These are phyloP conservation scores for Ophiostoma perfectum DNA, from an alignment of 2,329 filamentous ascomycete species.

Conservation along the genomic window DNA sequence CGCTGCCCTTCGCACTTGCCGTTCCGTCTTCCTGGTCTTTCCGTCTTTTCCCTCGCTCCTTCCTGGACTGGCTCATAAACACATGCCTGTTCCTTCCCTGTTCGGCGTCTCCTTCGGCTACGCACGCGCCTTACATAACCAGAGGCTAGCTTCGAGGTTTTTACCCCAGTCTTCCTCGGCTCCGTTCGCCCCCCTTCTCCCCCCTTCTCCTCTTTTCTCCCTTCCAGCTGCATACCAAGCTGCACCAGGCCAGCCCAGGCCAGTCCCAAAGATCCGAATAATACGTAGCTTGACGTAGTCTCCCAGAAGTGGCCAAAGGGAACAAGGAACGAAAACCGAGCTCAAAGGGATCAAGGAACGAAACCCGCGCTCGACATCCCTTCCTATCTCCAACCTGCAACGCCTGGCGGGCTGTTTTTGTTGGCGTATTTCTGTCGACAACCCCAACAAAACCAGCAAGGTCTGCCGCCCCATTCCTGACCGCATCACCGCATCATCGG, in stretches of 20 bases:
- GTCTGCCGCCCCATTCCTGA: neutral
- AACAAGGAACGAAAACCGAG: neutral
- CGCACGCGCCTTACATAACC: slow-evolving; percentile 6
- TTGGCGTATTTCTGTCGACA: neutral
- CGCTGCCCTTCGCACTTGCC: neutral
- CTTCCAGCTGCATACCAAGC: neutral
- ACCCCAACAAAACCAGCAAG: neutral
- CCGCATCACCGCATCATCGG: neutral
- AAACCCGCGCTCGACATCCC: neutral
- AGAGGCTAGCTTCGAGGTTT: neutral
- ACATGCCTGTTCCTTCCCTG: neutral
- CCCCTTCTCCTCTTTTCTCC: slow-evolving; percentile 12
- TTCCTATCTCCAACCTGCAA: neutral
- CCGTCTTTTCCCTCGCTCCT: neutral
- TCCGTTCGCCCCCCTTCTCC: slow-evolving; percentile 6
- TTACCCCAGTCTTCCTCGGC: slow-evolving; percentile 19
- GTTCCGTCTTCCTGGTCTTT: neutral
- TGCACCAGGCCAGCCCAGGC: neutral
- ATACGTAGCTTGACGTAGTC: neutral
- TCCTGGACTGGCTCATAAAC: neutral
- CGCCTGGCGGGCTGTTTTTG: neutral
- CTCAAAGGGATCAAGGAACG: neutral
- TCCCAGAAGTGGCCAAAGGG: neutral
- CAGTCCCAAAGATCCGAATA: slow-evolving; percentile 11
- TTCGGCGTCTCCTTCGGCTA: slow-evolving; percentile 1